Evolutionary conservation across 2,329 filamentous ascomycete species (phyloP), one percentile per base, ranked within the genome.

Genomic region (Cryphonectria carpinicola): DNA sequence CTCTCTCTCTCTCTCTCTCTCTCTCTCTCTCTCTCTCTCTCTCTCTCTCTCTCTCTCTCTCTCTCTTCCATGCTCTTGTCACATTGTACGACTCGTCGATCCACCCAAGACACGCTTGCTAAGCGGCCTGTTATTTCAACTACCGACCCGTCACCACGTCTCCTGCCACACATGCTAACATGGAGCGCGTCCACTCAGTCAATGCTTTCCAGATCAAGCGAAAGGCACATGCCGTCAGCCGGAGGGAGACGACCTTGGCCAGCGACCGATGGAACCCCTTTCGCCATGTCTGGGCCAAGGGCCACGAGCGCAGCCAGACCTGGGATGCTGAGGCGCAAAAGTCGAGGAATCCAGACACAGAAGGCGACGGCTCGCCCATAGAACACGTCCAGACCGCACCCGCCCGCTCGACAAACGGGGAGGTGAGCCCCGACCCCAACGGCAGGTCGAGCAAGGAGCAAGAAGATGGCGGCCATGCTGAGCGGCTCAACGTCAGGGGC

Each of bases 171-270:
- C 54, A 17, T 35, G 32, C 71, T 72, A 68, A 72, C 63, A 72
- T 72, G 71, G 71, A 72, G 22, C 61, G 28, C 49, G 13, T 39
- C 17, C 41, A 56, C 32, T 62, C 77, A 86, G 84, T 85, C 80
- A 86, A 86, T 74, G 77, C 80, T 58, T 83, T 80, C 74, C 79
- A 78, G 67, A 81, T 83, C 73, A 86, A 83, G 79, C 80, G 81
- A 71, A 77, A 80, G 70, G 85, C 85, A 71, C 82, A 83, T 71
- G 78, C 73, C 32, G 75, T 84, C 60, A 82, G 83, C 66, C 81
- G 84, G 69, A 77, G 80, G 49, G 65, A 70, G 17, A 63, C 68
- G 5, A 62, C 10, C 17, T 78, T 79, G 68, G 73, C 76, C 65
- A 80, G 81, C 69, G 79, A 82, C 32, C 75, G 76, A 32, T 84